Percentiles rank a stretch among this genome's conserved stretches.
Evolutionary conservation across 225 moss, liverwort and hornwort species (phyloP).

Genomic region (Rhytidiadelphus loreus): DNA sequence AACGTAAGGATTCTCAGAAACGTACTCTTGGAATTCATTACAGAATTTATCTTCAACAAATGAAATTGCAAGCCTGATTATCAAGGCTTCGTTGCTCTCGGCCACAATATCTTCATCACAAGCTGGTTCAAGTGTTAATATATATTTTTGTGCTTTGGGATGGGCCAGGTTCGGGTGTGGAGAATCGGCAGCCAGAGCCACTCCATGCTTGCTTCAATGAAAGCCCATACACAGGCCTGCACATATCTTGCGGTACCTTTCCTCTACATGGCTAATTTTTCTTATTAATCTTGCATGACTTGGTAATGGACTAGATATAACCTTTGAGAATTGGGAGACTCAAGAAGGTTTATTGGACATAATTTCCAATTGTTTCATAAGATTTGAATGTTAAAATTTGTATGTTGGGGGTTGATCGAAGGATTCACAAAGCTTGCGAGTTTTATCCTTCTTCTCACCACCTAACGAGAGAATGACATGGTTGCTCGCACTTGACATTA

Average conservation of each 20-base stretch:
- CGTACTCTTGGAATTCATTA: background rate
- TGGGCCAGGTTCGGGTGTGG: conserved; percentile 85
- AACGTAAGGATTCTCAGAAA: conserved; percentile 33
- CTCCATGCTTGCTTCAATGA: conserved; percentile 81
- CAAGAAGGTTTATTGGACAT: background rate
- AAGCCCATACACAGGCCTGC: conserved; percentile 76
- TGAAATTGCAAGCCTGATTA: background rate
- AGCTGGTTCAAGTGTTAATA: background rate
- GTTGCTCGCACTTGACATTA: background rate
- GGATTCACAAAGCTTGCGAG: background rate
- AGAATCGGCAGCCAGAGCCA: conserved; percentile 89
- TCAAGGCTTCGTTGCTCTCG: background rate
- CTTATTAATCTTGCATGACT: background rate
- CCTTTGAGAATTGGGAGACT: background rate
- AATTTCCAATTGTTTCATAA: background rate
- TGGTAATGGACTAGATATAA: too few species aligned
- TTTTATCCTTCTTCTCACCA: background rate
- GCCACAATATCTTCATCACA: background rate
- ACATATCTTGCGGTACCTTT: conserved; percentile 51
- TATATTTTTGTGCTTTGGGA: background rate
- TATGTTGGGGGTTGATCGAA: background rate
- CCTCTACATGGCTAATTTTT: background rate
- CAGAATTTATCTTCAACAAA: background rate
- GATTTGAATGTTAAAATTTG: background rate
- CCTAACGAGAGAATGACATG: background rate